These are phyloP conservation scores for Bipolaris gigantea DNA, from an alignment of 2,329 filamentous ascomycete species.

Conservation along the genomic window DNA sequence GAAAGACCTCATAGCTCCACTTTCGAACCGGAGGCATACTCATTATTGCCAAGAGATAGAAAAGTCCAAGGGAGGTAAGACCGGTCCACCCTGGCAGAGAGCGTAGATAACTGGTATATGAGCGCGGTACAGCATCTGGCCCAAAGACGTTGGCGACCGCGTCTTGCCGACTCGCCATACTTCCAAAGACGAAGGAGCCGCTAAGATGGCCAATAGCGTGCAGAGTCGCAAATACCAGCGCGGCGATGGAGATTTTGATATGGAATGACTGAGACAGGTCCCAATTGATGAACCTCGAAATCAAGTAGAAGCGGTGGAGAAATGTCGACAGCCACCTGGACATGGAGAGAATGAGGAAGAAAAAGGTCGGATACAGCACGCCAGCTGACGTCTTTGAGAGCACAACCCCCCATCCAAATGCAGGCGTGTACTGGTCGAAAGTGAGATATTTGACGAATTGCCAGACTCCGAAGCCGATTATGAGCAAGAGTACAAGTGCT, in stretches of 20 bases:
- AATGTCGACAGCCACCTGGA: conserved; percentile 59
- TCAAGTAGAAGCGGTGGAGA: conserved; percentile 54
- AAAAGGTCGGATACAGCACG: conserved; percentile 60
- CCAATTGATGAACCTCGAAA: conserved; percentile 61
- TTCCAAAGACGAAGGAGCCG: conserved; percentile 57
- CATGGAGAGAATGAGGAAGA: conserved; percentile 62
- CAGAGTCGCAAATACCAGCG: conserved; percentile 54
- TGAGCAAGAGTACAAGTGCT: conserved; percentile 51
- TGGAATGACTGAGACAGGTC: conserved; percentile 60
- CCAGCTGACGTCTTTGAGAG: conserved; percentile 60
- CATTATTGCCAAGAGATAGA: conserved; percentile 54
- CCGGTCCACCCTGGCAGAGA: conserved; percentile 57
- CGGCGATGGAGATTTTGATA: conserved; percentile 57
- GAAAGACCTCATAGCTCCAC: conserved; percentile 61
- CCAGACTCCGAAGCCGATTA: conserved; percentile 59
- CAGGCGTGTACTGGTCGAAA: conserved; percentile 50
- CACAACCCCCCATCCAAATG: conserved; percentile 60
- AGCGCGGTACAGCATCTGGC: conserved; percentile 47
- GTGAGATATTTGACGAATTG: conserved; percentile 58
- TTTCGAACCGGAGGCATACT: conserved; percentile 56
- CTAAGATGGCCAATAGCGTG: conserved; percentile 59
- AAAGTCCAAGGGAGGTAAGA: conserved; percentile 52
- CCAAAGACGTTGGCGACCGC: conserved; percentile 52
- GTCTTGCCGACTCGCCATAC: conserved; percentile 49
- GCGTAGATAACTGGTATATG: conserved; percentile 53